phyloP scores from a whole-genome alignment of 2,329 filamentous ascomycete genomes.

The Emydomyces testavorans region DNA sequence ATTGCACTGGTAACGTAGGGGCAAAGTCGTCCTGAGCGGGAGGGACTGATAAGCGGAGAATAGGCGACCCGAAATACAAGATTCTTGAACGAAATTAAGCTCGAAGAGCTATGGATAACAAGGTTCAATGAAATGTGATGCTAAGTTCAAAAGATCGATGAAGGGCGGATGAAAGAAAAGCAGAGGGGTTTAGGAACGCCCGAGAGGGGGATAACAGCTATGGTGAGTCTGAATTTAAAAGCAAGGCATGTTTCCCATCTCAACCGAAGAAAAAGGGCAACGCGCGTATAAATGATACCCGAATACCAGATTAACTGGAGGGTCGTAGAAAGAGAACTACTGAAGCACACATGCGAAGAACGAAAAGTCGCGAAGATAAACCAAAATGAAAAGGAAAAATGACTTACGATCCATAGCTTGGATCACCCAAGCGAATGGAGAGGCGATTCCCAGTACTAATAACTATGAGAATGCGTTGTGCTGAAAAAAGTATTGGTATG shows the following conservation, averaged over 20 bases:
- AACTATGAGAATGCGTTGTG: slow-evolving; percentile 5
- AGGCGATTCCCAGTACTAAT: slow-evolving; percentile 20
- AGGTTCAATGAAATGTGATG: slow-evolving; percentile 32
- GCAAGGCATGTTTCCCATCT: not conserved
- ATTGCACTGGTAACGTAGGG: slow-evolving; percentile 26
- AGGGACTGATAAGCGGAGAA: slow-evolving; percentile 16
- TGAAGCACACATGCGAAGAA: not conserved
- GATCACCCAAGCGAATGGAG: slow-evolving; percentile 35
- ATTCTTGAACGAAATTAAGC: slow-evolving; percentile 21
- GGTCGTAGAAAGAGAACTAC: slow-evolving; percentile 6
- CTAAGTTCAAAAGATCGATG: slow-evolving; percentile 27
- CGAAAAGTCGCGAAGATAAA: slow-evolving; percentile 11
- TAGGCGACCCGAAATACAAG: slow-evolving; percentile 27
- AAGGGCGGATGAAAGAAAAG: slow-evolving; percentile 8
- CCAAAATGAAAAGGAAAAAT: slow-evolving; percentile 23
- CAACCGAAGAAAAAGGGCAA: not conserved
- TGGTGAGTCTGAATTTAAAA: not conserved
- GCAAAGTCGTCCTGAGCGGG: slow-evolving; percentile 18
- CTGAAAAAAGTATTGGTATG: slow-evolving; percentile 17
- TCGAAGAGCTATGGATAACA: slow-evolving; percentile 20
- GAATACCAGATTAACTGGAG: not conserved
- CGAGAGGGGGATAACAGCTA: not conserved
- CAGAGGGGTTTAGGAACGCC: not conserved
- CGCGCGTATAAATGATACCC: not conserved
- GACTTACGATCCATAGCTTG: slow-evolving; percentile 51